Evolutionary conservation across 2,329 filamentous ascomycete species (phyloP).

Genomic region (Pseudogymnoascus sp.): DNA sequence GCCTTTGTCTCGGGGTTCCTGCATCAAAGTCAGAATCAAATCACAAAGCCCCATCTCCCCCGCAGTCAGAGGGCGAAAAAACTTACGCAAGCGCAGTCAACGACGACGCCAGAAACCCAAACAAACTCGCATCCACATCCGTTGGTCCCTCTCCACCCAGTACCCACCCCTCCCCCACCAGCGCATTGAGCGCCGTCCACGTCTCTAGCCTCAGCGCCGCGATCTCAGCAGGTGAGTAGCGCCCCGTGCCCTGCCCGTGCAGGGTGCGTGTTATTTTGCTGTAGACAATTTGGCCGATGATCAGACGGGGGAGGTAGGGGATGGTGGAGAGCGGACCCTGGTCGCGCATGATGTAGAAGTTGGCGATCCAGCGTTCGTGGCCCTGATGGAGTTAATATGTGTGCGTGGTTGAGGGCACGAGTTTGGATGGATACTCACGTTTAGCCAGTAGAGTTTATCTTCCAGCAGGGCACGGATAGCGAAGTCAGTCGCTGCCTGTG

Average conservation of each 20-base stretch:
- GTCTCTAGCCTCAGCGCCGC: slow-evolving; percentile 38
- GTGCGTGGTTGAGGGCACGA: background rate
- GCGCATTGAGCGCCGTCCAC: slow-evolving; percentile 44
- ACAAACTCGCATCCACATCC: slow-evolving; percentile 50
- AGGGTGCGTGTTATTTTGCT: slow-evolving; percentile 38
- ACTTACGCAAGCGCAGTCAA: slow-evolving; percentile 48
- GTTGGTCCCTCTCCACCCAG: slow-evolving; percentile 46
- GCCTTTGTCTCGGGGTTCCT: slow-evolving; percentile 41
- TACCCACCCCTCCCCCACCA: slow-evolving; percentile 43
- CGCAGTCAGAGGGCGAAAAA: background rate
- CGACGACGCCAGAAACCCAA: slow-evolving; percentile 48
- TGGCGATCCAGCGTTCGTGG: slow-evolving; percentile 50
- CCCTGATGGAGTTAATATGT: slow-evolving; percentile 24
- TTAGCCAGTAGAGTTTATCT: slow-evolving; percentile 53
- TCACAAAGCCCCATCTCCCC: background rate
- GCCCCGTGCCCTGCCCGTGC: slow-evolving; percentile 48
- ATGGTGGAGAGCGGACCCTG: slow-evolving; percentile 38
- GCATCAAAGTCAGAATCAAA: background rate
- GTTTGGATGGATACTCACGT: slow-evolving; percentile 29
- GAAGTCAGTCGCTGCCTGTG: slow-evolving; percentile 41
- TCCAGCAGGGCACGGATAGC: slow-evolving; percentile 48
- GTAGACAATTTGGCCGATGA: slow-evolving; percentile 45
- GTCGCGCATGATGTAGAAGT: slow-evolving; percentile 52
- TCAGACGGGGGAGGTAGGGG: slow-evolving; percentile 43
- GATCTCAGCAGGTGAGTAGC: slow-evolving; percentile 45